A percentile compares a stretch with the other conserved stretches of the same genome.
phyloP scores from a whole-genome alignment of 208 protist genomes.

The Trypanosoma boissoni region DNA sequence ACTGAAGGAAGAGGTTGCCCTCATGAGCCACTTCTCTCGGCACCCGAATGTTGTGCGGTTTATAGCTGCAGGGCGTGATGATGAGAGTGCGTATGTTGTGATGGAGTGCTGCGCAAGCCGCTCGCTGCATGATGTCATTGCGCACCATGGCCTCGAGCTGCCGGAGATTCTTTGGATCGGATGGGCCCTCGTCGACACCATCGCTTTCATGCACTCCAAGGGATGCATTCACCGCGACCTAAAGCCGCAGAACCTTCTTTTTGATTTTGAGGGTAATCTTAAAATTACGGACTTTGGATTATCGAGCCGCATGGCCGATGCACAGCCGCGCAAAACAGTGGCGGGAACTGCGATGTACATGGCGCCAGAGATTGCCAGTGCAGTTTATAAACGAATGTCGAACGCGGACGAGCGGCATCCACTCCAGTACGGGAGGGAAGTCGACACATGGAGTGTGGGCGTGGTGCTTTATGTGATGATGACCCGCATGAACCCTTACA shows the following conservation, averaged over 20 bases:
- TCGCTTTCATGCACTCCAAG: conserved; percentile 82
- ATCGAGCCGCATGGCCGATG: conserved; percentile 72
- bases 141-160: conserved; percentile 43
- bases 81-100: conserved; percentile 76
- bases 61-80: conserved; percentile 64
- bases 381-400: conserved; percentile 81
- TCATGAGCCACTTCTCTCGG: conserved; percentile 85
- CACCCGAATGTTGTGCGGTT: conserved; percentile 88
- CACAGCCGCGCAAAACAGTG: conserved; percentile 81
- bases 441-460: conserved; percentile 89
- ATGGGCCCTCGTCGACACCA: conserved; percentile 76
- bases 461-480: conserved; percentile 85
- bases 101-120: conserved; percentile 83
- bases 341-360: conserved; percentile 91
- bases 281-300: conserved; percentile 94
- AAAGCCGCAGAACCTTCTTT: conserved; percentile 90
- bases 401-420: conserved; percentile 33
- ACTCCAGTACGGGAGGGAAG: conserved; percentile 82
- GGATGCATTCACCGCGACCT: conserved; percentile 89
- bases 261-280: conserved; percentile 85
- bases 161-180: conserved; percentile 86
- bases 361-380: conserved; percentile 84
- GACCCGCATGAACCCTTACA: conserved; percentile 86
- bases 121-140: conserved; percentile 82
- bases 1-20: conserved; percentile 77